Base-by-base conservation (phyloP, 2,329 filamentous ascomycete species). In the Graphiopsis chlorocephala region DNA sequence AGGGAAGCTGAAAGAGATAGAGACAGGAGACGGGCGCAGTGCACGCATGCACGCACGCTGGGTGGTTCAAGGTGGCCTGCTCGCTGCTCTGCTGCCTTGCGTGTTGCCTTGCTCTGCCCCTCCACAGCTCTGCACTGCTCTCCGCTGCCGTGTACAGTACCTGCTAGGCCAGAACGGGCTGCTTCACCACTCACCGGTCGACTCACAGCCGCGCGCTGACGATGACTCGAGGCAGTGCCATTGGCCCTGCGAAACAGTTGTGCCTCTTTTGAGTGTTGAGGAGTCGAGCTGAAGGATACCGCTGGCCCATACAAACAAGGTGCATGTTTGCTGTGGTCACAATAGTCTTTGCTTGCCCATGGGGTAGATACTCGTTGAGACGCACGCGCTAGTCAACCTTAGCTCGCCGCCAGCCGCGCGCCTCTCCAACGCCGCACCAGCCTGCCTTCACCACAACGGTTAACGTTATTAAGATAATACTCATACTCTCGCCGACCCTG, bases 31-130 rank as follows among this genome's bases (percentile, higher is more conserved):
- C 50, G 50, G 50, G 50, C 50, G 50, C 50, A 52, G 38, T 17
- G n/a, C n/a, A 20, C n/a, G 12, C n/a, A 20, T 20, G n/a, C n/a
- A n/a, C 6, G 35, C 35, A 45, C 7, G 38, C n/a, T 42, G 35
- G 50, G 29, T 31, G 48, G 25, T 52, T 26, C 48, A 20, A 28
- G 48, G 48, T 29, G 26, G 50, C 50, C 50, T 53, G 50, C 28
- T 31, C 25, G 7, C 47, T 48, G 25, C 14, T 17, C 48, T 52
- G 50, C 28, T 53, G 50, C 50, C 50, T 53, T 53, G 50, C 33
- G 55, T 48, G 45, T 45, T 60, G 42, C 42, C 28, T 60, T 47
- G 33, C 31, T 48, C 26, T 33, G n/a, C 57, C 57, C 28, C 57
- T 47, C 38, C 42, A 42, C 38, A 47, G 31, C 28, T 53, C 50